phyloP scores from a whole-genome alignment of 192 early-diverging fungal genomes.

The Podochytrium sp. region DNA sequence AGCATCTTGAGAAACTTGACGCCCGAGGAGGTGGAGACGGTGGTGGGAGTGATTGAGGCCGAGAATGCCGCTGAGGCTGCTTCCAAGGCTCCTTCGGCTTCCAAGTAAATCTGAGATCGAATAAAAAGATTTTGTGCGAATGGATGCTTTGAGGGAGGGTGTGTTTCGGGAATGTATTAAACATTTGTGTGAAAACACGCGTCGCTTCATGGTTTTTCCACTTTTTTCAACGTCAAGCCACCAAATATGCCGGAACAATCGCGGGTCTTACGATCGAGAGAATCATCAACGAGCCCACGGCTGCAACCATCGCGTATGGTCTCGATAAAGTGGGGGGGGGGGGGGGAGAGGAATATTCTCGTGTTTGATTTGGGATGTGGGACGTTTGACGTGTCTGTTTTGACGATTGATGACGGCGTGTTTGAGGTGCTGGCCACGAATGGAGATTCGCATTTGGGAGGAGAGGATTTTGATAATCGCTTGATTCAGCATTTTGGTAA shows the following conservation, averaged over 20 bases:
- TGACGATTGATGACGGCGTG: conserved; percentile 95
- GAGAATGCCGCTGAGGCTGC: conserved; percentile 32
- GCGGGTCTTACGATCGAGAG: conserved; percentile 81
- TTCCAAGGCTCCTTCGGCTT: background rate
- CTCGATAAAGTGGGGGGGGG: conserved; percentile 56
- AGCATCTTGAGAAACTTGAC: conserved; percentile 56
- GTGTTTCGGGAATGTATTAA: background rate
- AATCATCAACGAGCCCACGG: conserved; percentile 93
- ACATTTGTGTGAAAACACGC: background rate
- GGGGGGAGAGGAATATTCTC: conserved; percentile 88
- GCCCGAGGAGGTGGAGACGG: conserved; percentile 29
- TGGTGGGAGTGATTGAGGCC: conserved; percentile 30
- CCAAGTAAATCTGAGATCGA: background rate
- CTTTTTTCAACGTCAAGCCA: conserved; percentile 81
- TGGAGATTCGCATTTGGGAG: conserved; percentile 96
- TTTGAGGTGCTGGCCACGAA: conserved; percentile 96
- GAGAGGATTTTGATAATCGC: conserved; percentile 78
- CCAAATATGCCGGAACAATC: conserved; percentile 87
- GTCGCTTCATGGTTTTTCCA: background rate
- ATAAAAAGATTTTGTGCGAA: background rate
- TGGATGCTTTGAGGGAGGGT: background rate
- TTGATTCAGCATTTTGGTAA: conserved; percentile 90
- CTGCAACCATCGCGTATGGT: conserved; percentile 95
- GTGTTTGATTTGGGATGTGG: conserved; percentile 98
- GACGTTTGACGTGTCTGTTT: conserved; percentile 95